A percentile compares a stretch with the other conserved stretches of the same genome.
phyloP scores from a whole-genome alignment of 352 stramenopile species.

The Globisporangium orthogonon region DNA sequence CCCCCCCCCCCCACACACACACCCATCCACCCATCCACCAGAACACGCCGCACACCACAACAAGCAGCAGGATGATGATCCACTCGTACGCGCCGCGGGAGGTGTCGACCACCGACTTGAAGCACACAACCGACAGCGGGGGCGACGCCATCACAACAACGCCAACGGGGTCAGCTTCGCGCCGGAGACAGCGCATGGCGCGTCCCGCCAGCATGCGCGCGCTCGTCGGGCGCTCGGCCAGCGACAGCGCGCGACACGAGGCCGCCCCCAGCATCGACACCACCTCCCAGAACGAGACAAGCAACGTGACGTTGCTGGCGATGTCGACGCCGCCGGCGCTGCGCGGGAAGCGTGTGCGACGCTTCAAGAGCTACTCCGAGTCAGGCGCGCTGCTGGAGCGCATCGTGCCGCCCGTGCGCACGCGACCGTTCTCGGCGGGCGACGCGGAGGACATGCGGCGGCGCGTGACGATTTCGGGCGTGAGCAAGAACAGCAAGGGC shows the following conservation, averaged over 20 bases:
- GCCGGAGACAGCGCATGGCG: constrained; percentile 3
- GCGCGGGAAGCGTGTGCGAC: constrained; percentile 16
- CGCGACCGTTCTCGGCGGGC: constrained; percentile 49
- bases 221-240: constrained; percentile 9
- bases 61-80: constrained; percentile 10
- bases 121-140: not conserved
- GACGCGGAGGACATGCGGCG: constrained; percentile 37
- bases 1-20: too few relatives aligned
- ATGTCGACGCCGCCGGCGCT: constrained; percentile 12
- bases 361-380: constrained; percentile 67
- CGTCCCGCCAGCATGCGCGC: constrained; percentile 8
- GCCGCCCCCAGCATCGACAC: not conserved
- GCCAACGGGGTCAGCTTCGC: not conserved
- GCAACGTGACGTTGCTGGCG: constrained; percentile 15
- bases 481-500: constrained; percentile 54
- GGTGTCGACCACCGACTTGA: constrained; percentile 3
- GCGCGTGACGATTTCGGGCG: constrained; percentile 55
- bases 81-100: constrained; percentile 10
- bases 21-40: too few relatives aligned
- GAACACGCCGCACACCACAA: not conserved
- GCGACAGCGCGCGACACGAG: constrained; percentile 4
- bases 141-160: not conserved
- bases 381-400: constrained; percentile 43
- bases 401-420: constrained; percentile 17
- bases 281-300: constrained; percentile 14